Base-by-base conservation (phyloP, 768 basidiomycete species). In the Lentinula lateritia region DNA sequence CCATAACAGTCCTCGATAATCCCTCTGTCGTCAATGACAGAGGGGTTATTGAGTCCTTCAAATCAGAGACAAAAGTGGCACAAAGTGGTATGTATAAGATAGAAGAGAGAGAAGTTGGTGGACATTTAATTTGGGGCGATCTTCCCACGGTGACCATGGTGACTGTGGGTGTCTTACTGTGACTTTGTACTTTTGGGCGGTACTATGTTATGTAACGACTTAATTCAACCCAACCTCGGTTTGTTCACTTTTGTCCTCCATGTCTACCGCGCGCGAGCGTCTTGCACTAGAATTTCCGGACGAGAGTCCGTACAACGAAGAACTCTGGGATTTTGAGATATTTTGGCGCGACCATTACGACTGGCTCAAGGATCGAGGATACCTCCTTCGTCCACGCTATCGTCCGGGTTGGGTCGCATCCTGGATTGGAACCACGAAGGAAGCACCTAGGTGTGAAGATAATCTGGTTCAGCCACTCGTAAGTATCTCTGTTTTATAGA, bases 301-400 rank as follows among this genome's bases (percentile, higher is more conserved):
- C 32, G 20, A 6, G 12, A 10, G 12, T n/a, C 32, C 16, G 35
- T 10, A 35, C 16, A n/a, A n/a, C 5, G 32, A 53, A 53, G 41
- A 58, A 12, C 57, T 58, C 32, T 28, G 13, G 32, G n/a, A 38
- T 7, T 60, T n/a, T 8, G 48, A 60, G 20, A n/a, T 16, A 5
- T 60, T 60, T 20, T 60, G 58, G 58, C 45, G 58, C 1, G 65
- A 67, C 39, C 69, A 68, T 60, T 70, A 72, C 45, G n/a, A 53
- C 1, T 76, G 74, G 73, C 63, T 75, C 4, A 58, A 67, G n/a
- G 64, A 66, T 5, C 63, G 63, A 38, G 73, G 76, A 16, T 78
- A 77, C 60, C 50, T 63, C 7, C 68, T 78, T 3, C 71, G 73
- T 1, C 65, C 72, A 1, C 67, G 77, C 1, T 76, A 72, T 57